phyloP scores from a whole-genome alignment of 2,329 filamentous ascomycete species.

The Ilyonectria robusta region DNA sequence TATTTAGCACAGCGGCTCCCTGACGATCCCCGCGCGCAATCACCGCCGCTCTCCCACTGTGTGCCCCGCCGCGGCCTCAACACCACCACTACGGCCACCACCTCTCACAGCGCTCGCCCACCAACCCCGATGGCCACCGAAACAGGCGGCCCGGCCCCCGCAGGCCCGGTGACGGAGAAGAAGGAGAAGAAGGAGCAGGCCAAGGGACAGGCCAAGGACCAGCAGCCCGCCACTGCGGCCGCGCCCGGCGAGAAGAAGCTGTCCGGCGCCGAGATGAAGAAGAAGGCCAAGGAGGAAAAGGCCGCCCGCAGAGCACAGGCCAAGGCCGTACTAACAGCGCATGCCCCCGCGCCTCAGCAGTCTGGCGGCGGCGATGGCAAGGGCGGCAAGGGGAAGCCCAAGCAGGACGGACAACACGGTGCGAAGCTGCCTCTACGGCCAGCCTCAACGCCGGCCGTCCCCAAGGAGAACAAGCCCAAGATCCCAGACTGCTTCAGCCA shows the following conservation, averaged over 20 bases:
- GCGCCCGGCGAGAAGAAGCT: slow-evolving; percentile 68
- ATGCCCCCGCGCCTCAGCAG: slow-evolving; percentile 56
- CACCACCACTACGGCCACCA: slow-evolving; percentile 30
- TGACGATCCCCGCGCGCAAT: slow-evolving; percentile 10
- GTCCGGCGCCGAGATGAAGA: slow-evolving; percentile 86
- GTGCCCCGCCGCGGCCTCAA: slow-evolving; percentile 41
- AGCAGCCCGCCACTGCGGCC: slow-evolving; percentile 38
- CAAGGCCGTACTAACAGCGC: slow-evolving; percentile 68
- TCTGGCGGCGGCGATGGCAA: slow-evolving; percentile 58
- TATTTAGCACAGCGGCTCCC: neutral
- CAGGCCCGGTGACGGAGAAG: slow-evolving; percentile 44
- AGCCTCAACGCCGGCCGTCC: slow-evolving; percentile 52
- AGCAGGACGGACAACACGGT: slow-evolving; percentile 58
- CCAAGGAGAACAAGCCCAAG: slow-evolving; percentile 71
- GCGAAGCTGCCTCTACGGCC: slow-evolving; percentile 54
- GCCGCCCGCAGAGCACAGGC: slow-evolving; percentile 84
- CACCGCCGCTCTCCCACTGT: slow-evolving; percentile 5
- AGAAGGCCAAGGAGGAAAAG: slow-evolving; percentile 91
- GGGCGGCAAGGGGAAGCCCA: slow-evolving; percentile 62
- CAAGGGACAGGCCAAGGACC: slow-evolving; percentile 40
- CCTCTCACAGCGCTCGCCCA: slow-evolving; percentile 25
- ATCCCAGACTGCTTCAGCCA: slow-evolving; percentile 85
- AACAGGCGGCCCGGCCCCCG: slow-evolving; percentile 48
- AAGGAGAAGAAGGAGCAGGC: slow-evolving; percentile 44
- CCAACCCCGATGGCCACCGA: slow-evolving; percentile 51